Base-by-base conservation (phyloP, 129 eudicot species). In the Gnaphalium uliginosum region DNA sequence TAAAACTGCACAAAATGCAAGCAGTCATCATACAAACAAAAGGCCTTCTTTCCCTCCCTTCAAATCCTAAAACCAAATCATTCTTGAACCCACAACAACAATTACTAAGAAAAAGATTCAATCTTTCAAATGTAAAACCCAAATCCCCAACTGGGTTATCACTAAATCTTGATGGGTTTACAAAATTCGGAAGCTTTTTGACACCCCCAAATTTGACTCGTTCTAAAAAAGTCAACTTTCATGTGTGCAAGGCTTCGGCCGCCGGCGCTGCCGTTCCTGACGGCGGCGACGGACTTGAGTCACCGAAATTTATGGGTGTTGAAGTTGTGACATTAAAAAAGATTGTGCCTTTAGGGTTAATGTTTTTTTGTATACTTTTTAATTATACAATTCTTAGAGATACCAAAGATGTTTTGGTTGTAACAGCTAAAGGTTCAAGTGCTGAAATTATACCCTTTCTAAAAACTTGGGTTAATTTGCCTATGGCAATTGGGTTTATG, bases 401-500 rank as follows among this genome's bases (percentile, higher is more conserved):
- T 71, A 95, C 99, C 14, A 95, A 95, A 76, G 99, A 95, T 87
- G 99, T 95, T 10, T 76, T 95, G 73, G 99, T 95, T 35, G 99
- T 95, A 32, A 95, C 99, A n/a, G 99, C 99, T 1, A 79, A 87
- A 51, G 97, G 99, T 76, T 95, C 99, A 18, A 95, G 99, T 79
- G 99, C 99, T 75, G 99, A 95, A 80, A 95, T 95, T 60, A 95
- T 95, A 25, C 99, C 99, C 30, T 95, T 95, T 78, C 77, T 95
- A 81, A 95, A 95, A 82, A 95, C 99, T 50, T 91, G 99, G 99
- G 99, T 95, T 53, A 91, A 95, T 89, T 86, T 95, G 86, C 99
- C 99, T 7, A 95, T 95, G 99, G 99, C 99, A 79, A 69, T 95
- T 77, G 99, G 99, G 81, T 95, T 95, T 72, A 95, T 95, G 99